Percentiles rank a stretch among this genome's conserved stretches.
Conservation (phyloP, 768 basidiomycete species). For the Leucosporidium yakuticum region DNA sequence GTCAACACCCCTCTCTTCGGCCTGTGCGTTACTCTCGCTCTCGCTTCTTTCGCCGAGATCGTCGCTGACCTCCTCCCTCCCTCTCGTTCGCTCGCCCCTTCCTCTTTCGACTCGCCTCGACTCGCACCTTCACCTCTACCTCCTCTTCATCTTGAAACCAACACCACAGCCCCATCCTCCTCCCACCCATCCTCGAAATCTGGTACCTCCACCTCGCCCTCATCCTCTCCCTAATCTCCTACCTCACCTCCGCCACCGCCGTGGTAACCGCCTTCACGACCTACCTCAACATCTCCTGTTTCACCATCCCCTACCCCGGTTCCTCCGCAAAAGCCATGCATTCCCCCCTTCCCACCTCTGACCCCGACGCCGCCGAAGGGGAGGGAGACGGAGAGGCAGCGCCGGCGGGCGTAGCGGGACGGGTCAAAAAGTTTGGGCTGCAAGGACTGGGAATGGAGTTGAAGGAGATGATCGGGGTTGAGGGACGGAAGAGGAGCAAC, state of each 20-base stretch:
- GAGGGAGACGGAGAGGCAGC: background rate
- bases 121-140: background rate
- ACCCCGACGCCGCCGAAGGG: conserved; percentile 3
- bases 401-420: background rate
- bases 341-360: conserved; percentile 6
- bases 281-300: conserved; percentile 23
- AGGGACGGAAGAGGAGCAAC: background rate
- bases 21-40: conserved; percentile 4
- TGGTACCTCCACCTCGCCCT: conserved; percentile 21
- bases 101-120: background rate
- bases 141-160: background rate
- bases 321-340: no score
- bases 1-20: conserved; percentile 21
- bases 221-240: conserved; percentile 10
- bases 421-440: background rate
- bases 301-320: conserved; percentile 18
- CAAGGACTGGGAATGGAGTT: background rate
- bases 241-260: conserved; percentile 13
- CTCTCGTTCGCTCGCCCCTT: background rate
- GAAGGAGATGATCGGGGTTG: background rate
- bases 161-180: conserved; percentile 4
- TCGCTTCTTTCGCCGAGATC: no score
- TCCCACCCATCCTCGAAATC: conserved; percentile 14
- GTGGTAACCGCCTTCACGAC: conserved; percentile 19
- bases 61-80: conserved; percentile 35